phyloP scores from a whole-genome alignment of 805 yeast genomes.

The Saccharomycopsis selenospora region DNA sequence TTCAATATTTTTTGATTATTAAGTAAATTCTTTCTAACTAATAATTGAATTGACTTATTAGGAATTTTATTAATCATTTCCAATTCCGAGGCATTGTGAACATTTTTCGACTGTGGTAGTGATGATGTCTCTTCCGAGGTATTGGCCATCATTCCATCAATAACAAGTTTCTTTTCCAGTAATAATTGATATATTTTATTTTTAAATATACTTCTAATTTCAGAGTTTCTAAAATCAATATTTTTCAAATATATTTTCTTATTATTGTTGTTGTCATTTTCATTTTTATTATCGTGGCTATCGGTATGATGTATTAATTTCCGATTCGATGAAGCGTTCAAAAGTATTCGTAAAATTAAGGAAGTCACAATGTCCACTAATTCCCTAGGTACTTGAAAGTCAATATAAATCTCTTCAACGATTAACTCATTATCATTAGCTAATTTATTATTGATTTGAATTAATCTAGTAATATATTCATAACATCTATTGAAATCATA shows the following conservation, averaged over 20 bases:
- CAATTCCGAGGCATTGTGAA: no score
- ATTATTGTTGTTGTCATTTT: no score
- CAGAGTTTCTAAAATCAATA: not conserved
- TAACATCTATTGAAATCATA: not conserved
- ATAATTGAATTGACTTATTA: no score
- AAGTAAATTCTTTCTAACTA: not conserved
- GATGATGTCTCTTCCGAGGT: no score
- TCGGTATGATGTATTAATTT: no score
- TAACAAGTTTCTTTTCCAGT: not conserved
- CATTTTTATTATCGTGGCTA: no score
- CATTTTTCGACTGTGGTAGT: no score
- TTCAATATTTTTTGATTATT: not conserved
- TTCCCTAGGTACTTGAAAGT: not conserved
- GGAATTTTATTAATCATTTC: no score
- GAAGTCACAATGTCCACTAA: not conserved
- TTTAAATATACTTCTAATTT: not conserved
- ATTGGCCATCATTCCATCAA: no score
- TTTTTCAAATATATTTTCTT: not conserved
- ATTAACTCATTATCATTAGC: not conserved
- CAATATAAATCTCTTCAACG: not conserved
- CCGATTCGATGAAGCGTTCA: no score
- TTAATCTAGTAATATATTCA: not conserved
- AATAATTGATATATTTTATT: not conserved
- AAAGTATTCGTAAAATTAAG: not conserved
- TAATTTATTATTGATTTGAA: not conserved